Base-by-base conservation (phyloP, 2,329 filamentous ascomycete genomes). In the Elsinoe arachidis region DNA sequence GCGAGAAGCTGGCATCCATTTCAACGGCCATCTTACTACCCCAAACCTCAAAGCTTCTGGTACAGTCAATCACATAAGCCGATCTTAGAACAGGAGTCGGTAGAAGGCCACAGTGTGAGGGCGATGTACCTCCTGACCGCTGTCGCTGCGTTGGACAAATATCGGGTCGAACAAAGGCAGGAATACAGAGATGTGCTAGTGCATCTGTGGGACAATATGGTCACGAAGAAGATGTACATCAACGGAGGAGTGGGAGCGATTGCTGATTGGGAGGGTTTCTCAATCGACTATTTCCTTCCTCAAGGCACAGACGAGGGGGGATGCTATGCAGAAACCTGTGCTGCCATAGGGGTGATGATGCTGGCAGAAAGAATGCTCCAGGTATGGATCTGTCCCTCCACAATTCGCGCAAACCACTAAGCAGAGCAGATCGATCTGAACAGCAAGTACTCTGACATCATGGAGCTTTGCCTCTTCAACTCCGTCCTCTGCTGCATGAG, bases 401-500 rank as follows among this genome's bases (percentile, higher is more conserved):
- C 5, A 5, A 17, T n/a, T 14, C 17, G 3, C 23, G 23, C 23
- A 26, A 3, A 26, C 3, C 6, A 26, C 23, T 26, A 43, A 10
- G 15, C 14, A 11, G 3, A 17, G 17, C 39, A 17, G 67, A 63
- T 80, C 21, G 74, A 82, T 34, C 70, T 82, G 11, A 69, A 83
- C 63, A 69, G 74, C 1, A 72, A 74, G 23, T 83, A 80, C 61
- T 76, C 73, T 0, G 82, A 85, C 63, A 69, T 84, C 39, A 79
- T 85, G 76, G 82, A 85, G 63, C 67, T 83, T 2, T 80, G 76
- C 58, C 73, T 85, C 0, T 84, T 82, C 66, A 85, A 85, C 64
- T 76, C 77, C 15, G 75, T 84, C 10, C 73, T 84, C 67, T 81
- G 78, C 0, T 77, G 77, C 1, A 80, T 83, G 75, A 78, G 76